These are phyloP conservation scores for Pseudogymnoascus sp. DNA, from an alignment of 2,329 filamentous ascomycete genomes.

Conservation along the genomic window DNA sequence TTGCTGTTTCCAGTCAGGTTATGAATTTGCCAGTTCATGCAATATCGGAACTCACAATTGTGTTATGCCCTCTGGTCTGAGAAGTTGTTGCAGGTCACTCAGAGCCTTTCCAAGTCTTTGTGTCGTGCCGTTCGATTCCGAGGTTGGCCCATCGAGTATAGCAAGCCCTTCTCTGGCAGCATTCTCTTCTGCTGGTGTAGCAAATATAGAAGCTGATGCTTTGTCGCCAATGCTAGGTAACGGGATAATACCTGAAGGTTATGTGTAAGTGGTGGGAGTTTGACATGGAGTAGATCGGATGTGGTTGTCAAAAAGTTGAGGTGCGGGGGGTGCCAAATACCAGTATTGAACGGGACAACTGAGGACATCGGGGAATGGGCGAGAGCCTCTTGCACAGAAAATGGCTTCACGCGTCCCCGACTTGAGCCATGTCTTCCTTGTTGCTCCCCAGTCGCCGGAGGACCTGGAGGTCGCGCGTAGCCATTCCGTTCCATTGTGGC, in stretches of 20 bases:
- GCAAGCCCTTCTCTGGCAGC: conserved; percentile 50
- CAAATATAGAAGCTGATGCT: conserved; percentile 46
- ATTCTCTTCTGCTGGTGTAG: conserved; percentile 46
- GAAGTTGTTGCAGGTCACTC: conserved; percentile 66
- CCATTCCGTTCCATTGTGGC: conserved; percentile 24
- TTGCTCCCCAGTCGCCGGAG: background rate
- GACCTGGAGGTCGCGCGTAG: conserved; percentile 17
- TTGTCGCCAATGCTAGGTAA: conserved; percentile 52
- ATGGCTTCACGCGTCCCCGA: conserved; percentile 35
- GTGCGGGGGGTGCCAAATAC: conserved; percentile 37
- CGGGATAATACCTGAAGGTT: conserved; percentile 54
- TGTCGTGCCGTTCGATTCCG: conserved; percentile 50
- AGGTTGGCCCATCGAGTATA: conserved; percentile 64
- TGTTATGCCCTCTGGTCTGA: conserved; percentile 65
- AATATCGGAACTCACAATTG: conserved; percentile 37
- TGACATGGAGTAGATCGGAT: conserved; percentile 8
- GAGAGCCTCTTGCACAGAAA: conserved; percentile 67
- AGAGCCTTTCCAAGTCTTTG: conserved; percentile 64
- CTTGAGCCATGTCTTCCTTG: background rate
- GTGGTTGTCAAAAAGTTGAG: background rate
- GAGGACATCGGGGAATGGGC: conserved; percentile 79
- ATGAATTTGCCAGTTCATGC: background rate
- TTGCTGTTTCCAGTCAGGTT: conserved; percentile 37
- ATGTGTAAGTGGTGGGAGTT: conserved; percentile 16
- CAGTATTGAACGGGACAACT: conserved; percentile 69